Percentiles rank a stretch among this genome's conserved stretches.
Evolutionary conservation across 768 basidiomycete species (phyloP).

Genomic region (Amanita inopinata): DNA sequence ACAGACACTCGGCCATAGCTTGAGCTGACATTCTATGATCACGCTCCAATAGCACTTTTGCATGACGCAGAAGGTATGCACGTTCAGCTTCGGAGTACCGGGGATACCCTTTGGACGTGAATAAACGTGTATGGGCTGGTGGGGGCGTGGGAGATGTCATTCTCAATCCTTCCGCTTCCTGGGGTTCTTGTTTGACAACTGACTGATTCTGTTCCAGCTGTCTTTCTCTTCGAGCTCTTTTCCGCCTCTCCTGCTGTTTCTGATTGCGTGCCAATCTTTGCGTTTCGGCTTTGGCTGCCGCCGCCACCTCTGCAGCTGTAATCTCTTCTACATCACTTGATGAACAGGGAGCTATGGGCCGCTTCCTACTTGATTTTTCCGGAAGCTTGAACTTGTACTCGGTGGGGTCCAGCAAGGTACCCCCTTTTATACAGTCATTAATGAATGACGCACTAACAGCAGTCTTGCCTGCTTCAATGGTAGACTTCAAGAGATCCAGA

Average conservation of each 20-base stretch:
- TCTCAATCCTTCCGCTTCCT: slow-evolving; percentile 1
- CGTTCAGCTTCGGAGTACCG: slow-evolving; percentile 42
- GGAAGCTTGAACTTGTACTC: slow-evolving; percentile 33
- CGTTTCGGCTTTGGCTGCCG: slow-evolving; percentile 3
- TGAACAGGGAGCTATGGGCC: neutral
- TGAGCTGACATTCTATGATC: slow-evolving; percentile 34
- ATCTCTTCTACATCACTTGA: slow-evolving; percentile 8
- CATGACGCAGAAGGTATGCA: slow-evolving; percentile 36
- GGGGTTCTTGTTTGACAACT: neutral
- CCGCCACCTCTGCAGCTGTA: neutral
- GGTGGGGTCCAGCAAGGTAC: slow-evolving; percentile 32
- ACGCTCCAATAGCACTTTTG: slow-evolving; percentile 33
- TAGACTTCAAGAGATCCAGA: slow-evolving; percentile 29
- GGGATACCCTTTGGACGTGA: slow-evolving; percentile 21
- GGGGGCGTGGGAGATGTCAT: slow-evolving; percentile 39
- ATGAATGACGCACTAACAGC: slow-evolving; percentile 48
- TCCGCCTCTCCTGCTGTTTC: slow-evolving; percentile 11
- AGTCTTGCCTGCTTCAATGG: slow-evolving; percentile 27
- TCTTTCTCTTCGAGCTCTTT: slow-evolving; percentile 9
- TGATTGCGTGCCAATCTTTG: slow-evolving; percentile 12
- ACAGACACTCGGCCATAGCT: slow-evolving; percentile 28
- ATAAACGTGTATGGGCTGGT: slow-evolving; percentile 15
- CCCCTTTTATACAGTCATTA: slow-evolving; percentile 36
- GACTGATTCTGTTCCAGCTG: neutral
- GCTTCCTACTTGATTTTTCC: slow-evolving; percentile 16